Conservation (phyloP, 306 rosid species). For the Quercus rubra region DNA sequence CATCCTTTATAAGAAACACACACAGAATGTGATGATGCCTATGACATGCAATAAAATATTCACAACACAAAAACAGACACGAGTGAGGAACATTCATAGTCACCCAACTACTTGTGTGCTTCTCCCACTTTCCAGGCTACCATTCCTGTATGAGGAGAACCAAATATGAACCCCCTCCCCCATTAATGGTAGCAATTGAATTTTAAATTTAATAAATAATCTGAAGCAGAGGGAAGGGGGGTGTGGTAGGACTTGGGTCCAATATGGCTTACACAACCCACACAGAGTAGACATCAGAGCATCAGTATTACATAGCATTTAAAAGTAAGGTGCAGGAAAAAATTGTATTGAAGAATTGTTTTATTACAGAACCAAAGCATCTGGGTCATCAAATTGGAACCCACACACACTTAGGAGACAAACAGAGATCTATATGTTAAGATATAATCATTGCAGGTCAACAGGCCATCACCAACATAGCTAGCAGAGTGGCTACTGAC, state of each 20-base stretch:
- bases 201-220: too few species aligned
- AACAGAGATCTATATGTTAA: background rate
- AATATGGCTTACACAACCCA: background rate
- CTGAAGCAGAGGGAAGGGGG: too few species aligned
- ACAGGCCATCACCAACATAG: background rate
- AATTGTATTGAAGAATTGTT: background rate
- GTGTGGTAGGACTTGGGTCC: background rate
- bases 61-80: background rate
- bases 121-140: background rate
- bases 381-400: background rate
- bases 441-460: background rate
- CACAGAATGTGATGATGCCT: background rate
- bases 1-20: constrained; percentile 25
- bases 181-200: too few species aligned
- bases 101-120: background rate
- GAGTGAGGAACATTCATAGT: background rate
- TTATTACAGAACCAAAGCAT: background rate
- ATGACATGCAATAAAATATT: background rate
- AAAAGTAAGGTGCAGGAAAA: background rate
- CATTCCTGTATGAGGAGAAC: background rate
- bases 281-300: background rate
- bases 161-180: too few species aligned
- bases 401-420: background rate
- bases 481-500: background rate
- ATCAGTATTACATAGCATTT: background rate